Percentiles rank a stretch among this genome's conserved stretches.
These are phyloP conservation scores for Apophysomyces trapeziformis DNA, from an alignment of 371 early-diverging fungal genomes.

Conservation along the genomic window DNA sequence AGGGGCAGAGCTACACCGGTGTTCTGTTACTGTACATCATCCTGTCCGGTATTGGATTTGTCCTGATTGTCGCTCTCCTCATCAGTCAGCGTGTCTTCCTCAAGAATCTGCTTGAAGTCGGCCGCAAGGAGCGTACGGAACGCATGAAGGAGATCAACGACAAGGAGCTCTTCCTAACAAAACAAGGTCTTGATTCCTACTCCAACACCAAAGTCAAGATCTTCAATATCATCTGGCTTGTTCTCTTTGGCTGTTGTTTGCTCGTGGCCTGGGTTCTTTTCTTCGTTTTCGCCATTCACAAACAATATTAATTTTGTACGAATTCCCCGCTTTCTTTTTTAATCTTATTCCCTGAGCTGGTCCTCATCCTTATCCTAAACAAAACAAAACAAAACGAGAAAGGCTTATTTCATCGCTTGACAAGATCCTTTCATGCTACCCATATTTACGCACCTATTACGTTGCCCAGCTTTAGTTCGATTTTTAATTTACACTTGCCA, in stretches of 20 bases:
- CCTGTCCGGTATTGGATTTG: slow-evolving; percentile 30
- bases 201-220: slow-evolving; percentile 11
- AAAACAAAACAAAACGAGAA: not conserved
- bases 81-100: slow-evolving; percentile 24
- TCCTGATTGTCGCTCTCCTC: slow-evolving; percentile 26
- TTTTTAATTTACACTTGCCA: no score
- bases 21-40: slow-evolving; percentile 24
- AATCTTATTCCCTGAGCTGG: slow-evolving; percentile 2
- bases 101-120: slow-evolving; percentile 29
- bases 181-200: slow-evolving; percentile 30
- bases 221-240: slow-evolving; percentile 24
- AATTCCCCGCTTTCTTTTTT: not conserved
- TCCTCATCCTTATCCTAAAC: not conserved
- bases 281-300: slow-evolving; percentile 24
- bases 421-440: no score
- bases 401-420: no score
- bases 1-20: slow-evolving; percentile 28
- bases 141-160: slow-evolving; percentile 37
- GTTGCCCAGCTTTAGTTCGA: no score
- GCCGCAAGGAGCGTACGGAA: slow-evolving; percentile 25
- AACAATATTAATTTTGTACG: not conserved
- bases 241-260: slow-evolving; percentile 18
- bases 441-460: no score
- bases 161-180: slow-evolving; percentile 24
- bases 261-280: slow-evolving; percentile 27